Evolutionary conservation across 192 early-diverging fungal species (phyloP).

Genomic region (Gigaspora rosea): DNA sequence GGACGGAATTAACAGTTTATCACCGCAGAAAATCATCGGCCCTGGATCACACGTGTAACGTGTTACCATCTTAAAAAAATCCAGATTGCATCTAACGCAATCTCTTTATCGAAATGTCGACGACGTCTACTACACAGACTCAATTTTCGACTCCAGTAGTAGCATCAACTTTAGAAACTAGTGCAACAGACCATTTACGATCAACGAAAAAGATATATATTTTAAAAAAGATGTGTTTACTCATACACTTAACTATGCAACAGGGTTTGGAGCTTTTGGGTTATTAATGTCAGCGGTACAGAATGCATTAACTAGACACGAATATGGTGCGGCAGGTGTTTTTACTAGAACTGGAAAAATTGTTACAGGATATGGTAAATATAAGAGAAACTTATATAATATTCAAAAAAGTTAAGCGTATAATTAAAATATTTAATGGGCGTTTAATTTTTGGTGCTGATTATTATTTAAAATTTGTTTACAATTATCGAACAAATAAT

Average conservation of each 20-base stretch:
- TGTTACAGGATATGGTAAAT: constrained; percentile 69
- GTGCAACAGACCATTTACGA: neutral
- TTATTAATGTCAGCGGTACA: constrained; percentile 69
- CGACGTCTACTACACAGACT: too few relatives aligned
- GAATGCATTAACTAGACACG: constrained; percentile 59
- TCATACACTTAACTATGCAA: constrained; percentile 50
- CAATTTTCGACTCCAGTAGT: too few relatives aligned
- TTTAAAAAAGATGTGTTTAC: constrained; percentile 46
- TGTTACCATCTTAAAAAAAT: too few relatives aligned
- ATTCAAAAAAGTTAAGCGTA: neutral
- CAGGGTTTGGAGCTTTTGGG: constrained; percentile 63
- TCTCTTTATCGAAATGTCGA: too few relatives aligned
- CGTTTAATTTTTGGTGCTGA: too few relatives aligned
- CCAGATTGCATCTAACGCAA: too few relatives aligned
- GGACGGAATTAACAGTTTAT: too few relatives aligned
- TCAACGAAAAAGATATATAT: constrained; percentile 12
- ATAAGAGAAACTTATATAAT: neutral
- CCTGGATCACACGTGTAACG: too few relatives aligned
- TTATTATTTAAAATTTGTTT: too few relatives aligned
- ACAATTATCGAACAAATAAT: too few relatives aligned
- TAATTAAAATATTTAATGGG: neutral
- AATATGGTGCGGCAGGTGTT: constrained; percentile 53
- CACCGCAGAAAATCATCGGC: too few relatives aligned
- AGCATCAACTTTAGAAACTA: too few relatives aligned
- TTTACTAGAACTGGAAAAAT: constrained; percentile 64